Percentiles rank a stretch among this genome's conserved stretches.
phyloP scores from a whole-genome alignment of 306 rosid genomes.

The Rosa rugosa region DNA sequence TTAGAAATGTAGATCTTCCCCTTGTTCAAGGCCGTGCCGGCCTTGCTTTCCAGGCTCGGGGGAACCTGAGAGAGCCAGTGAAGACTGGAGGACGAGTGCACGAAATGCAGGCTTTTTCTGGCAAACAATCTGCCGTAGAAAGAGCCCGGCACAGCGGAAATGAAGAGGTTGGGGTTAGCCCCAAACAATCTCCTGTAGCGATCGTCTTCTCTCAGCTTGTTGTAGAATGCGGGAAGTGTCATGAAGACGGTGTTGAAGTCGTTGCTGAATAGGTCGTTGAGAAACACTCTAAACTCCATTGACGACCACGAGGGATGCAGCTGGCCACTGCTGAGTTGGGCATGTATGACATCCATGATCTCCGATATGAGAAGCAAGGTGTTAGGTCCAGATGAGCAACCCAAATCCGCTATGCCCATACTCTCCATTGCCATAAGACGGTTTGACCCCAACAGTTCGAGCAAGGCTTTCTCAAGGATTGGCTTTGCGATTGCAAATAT shows the following conservation, averaged over 20 bases:
- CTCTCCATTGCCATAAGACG: constrained; percentile 23
- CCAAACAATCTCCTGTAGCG: constrained; percentile 10
- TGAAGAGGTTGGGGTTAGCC: constrained; percentile 28
- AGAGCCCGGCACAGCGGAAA: constrained; percentile 56
- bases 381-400: constrained; percentile 91
- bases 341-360: constrained; percentile 35
- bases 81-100: constrained; percentile 74
- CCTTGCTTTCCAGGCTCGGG: constrained; percentile 23
- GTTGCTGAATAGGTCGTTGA: constrained; percentile 69
- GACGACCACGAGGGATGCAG: neutral
- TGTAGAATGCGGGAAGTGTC: constrained; percentile 61
- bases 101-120: constrained; percentile 42
- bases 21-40: constrained; percentile 38
- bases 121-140: constrained; percentile 64
- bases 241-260: constrained; percentile 73
- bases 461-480: constrained; percentile 44
- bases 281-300: constrained; percentile 47
- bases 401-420: constrained; percentile 74
- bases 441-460: constrained; percentile 23
- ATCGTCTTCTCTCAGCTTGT: neutral
- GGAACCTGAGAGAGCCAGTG: constrained; percentile 85
- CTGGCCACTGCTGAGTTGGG: constrained; percentile 17
- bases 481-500: constrained; percentile 39
- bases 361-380: constrained; percentile 41
- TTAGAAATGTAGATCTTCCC: constrained; percentile 66